Base-by-base conservation (phyloP, 805 yeast species). In the Metschnikowia colocasiae region DNA sequence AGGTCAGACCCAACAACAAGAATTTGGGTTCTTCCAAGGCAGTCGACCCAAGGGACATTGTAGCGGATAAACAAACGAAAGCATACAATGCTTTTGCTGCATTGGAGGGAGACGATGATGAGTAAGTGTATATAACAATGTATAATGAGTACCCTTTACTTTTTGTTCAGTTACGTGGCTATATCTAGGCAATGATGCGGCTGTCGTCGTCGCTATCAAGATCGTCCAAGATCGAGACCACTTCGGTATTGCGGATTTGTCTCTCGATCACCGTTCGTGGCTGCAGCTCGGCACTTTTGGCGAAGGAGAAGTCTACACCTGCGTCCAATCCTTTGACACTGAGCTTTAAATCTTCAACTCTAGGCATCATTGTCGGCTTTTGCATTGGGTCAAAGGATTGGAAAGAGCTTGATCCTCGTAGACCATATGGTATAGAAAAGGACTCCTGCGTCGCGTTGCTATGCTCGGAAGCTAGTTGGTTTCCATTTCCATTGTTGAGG, bases 71-170 rank as follows among this genome's bases (percentile, higher is more conserved):
- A 53, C 85, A 79, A 52, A 79, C 80, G 51, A 74, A 75, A 37
- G 74, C 79, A 18, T 87, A 86, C 75, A 87, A 87, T 65, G 92
- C 94, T 4, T 87, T 87, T 64, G 90, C 83, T 57, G 92, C 92
- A 22, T 78, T 87, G 60, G 85, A 79, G 25, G 83, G 73, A 39
- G 83, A 76, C 23, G 84, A 76, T 35, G 79, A 75, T 41, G 74
- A 59, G 36, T 49, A 50, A 50, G 48, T 45, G 49, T 50, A 48
- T 31, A 49, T 52, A 52, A 41, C 15, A 47, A 43, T 36, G 40
- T 32, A 22, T 38, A 40, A 40, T 22, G 32, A 16, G 40, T 16
- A 19, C 37, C 41, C 26, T 38, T 29, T 12, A 39, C 42, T 29
- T 29, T 19, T 13, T 3, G 13, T 22, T 35, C 13, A 13, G 13